phyloP scores from a whole-genome alignment of 495 filamentous ascomycete genomes.

The Corynascus novoguineensis region DNA sequence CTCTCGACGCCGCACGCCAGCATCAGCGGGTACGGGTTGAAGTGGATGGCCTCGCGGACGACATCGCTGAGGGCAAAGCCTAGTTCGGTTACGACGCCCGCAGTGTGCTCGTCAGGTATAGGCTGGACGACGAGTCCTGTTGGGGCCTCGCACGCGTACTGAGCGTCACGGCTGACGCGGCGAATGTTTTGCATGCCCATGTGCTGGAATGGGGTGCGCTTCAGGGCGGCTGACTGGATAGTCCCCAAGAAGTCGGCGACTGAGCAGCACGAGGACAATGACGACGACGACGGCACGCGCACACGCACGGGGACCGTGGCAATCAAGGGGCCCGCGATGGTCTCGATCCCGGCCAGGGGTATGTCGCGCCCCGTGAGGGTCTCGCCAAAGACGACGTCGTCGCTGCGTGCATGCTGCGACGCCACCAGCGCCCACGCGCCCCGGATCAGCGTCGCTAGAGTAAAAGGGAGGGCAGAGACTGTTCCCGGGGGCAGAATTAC shows the following conservation, averaged over 20 bases:
- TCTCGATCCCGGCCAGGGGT: slow-evolving; percentile 41
- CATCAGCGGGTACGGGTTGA: slow-evolving; percentile 22
- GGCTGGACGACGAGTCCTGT: slow-evolving; percentile 46
- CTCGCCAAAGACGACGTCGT: slow-evolving; percentile 41
- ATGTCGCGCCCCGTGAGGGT: slow-evolving; percentile 42
- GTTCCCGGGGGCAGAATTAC: slow-evolving; percentile 5
- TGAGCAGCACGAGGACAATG: no score
- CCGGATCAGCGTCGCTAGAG: slow-evolving; percentile 32
- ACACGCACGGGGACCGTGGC: slow-evolving; percentile 54
- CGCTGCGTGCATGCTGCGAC: slow-evolving; percentile 30
- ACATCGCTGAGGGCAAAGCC: slow-evolving; percentile 30
- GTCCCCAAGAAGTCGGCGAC: slow-evolving; percentile 34
- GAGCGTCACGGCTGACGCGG: slow-evolving; percentile 54
- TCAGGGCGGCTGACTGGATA: slow-evolving; percentile 50
- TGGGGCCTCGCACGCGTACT: slow-evolving; percentile 57
- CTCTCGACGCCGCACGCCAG: slow-evolving; percentile 13
- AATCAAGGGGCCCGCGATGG: slow-evolving; percentile 49
- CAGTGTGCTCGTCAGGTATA: slow-evolving; percentile 24
- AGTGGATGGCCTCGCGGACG: slow-evolving; percentile 15
- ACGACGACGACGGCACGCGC: slow-evolving; percentile 11
- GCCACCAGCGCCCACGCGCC: slow-evolving; percentile 42
- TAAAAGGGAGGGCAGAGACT: slow-evolving; percentile 17
- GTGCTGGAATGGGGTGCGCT: slow-evolving; percentile 58
- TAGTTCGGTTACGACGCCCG: slow-evolving; percentile 28
- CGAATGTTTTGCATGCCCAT: slow-evolving; percentile 66